Base-by-base conservation (phyloP, 2,329 filamentous ascomycete species). In the Chrysoporthe puriensis region DNA sequence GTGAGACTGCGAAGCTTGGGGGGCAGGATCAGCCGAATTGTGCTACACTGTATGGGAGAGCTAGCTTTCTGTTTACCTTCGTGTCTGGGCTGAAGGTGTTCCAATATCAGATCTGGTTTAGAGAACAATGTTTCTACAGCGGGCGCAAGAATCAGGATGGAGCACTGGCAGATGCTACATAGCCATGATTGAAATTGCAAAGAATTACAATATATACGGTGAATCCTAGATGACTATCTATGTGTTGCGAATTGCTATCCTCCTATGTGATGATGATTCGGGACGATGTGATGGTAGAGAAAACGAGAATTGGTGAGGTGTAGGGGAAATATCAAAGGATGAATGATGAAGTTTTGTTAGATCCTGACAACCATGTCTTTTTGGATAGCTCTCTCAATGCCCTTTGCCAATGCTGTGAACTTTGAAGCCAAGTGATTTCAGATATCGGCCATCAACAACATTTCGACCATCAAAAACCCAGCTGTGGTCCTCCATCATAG, bases 401-500 rank as follows among this genome's bases (percentile, higher is more conserved):
- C 67, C 67, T 32, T 69, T 67, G 34, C 69, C 69, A 16, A 70
- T 70, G 43, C 69, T 70, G 64, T 70, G 69, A 44, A 70, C 69
- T 18, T 65, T 69, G 64, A 70, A 70, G 21, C 69, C 69, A 21
- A 70, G 63, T 6, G 66, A 66, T 48, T 64, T 63, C 52, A 70
- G 54, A 34, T 70, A 68, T 14, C 26, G 43, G 14, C 63, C 52
- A 40, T 70, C 67, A 5, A 70, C 67, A 11, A 70, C 61, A n/a
- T 70, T 69, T 5, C 69, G 62, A 21, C 69, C 69, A 21, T 69
- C 69, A 50, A 70, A 67, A 2, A 70, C 58, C 69, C 69, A 70
- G 58, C 67, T 70, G 67, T 68, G 69, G 18, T 70, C 62, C 42
- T 70, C 63, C 69, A 70, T 70, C 16, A 70, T 60, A 4, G 43